Evolutionary conservation across 345 rosid species (phyloP).

Genomic region (Corymbia maculata): DNA sequence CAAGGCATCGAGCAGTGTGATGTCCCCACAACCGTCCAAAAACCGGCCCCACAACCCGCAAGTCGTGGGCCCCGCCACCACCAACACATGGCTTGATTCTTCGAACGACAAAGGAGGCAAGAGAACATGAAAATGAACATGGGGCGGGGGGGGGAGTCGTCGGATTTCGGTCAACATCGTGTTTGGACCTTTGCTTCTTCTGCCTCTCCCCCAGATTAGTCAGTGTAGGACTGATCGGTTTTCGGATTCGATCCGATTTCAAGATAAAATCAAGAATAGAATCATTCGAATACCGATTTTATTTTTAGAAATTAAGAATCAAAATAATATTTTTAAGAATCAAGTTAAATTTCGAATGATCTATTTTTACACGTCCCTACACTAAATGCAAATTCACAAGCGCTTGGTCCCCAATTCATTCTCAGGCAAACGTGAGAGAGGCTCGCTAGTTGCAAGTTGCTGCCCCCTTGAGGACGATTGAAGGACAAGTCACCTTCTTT

Average conservation of each 20-base stretch:
- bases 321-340: too few relatives aligned
- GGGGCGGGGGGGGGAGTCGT: neutral
- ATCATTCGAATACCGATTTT: too few relatives aligned
- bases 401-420: neutral
- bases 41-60: neutral
- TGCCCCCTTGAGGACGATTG: neutral
- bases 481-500: neutral
- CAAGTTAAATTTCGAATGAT: too few relatives aligned
- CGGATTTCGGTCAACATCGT: neutral
- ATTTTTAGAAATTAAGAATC: too few relatives aligned
- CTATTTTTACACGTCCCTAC: too few relatives aligned
- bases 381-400: neutral
- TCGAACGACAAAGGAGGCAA: neutral
- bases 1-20: neutral
- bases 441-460: neutral
- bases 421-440: neutral
- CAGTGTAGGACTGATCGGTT: too few relatives aligned
- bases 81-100: neutral
- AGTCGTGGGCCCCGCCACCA: neutral
- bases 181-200: neutral
- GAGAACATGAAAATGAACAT: neutral
- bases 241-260: too few relatives aligned
- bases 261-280: too few relatives aligned
- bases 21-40: neutral
- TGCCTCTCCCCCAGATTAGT: neutral